Conservation (phyloP, 345 rosid species). For the Combretum micranthum region DNA sequence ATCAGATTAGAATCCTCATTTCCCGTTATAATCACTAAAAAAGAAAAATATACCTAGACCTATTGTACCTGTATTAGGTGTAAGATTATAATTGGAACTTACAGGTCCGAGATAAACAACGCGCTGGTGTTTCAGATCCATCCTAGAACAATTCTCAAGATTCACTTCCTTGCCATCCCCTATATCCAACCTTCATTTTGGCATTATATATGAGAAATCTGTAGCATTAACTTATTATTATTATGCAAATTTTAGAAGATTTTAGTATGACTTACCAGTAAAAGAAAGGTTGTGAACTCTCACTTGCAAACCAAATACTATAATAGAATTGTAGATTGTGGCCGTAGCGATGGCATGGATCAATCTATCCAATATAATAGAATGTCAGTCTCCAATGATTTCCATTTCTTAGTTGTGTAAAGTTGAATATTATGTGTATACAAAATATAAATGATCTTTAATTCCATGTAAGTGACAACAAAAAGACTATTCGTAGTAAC, state of each 20-base stretch:
- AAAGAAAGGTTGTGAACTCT: conserved; percentile 64
- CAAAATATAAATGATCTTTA: too few relatives aligned
- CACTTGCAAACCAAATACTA: conserved; percentile 51
- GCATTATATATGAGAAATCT: conserved; percentile 2
- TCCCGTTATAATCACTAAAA: too few relatives aligned
- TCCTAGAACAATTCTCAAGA: conserved; percentile 45
- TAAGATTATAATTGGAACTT: conserved; percentile 4
- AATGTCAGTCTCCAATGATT: too few relatives aligned
- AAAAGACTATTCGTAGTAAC: too few relatives aligned
- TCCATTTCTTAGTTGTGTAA: too few relatives aligned
- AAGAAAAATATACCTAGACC: too few relatives aligned
- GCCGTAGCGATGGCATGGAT: conserved; percentile 84
- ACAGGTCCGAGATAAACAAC: conserved; percentile 78
- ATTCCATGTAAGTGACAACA: too few relatives aligned
- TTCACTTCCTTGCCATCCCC: conserved; percentile 72
- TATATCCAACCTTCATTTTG: conserved; percentile 56
- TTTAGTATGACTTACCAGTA: conserved; percentile 40
- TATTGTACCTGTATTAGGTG: not conserved
- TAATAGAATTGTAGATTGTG: conserved; percentile 63
- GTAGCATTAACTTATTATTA: not conserved
- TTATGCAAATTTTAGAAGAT: too few relatives aligned
- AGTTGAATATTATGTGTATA: too few relatives aligned
- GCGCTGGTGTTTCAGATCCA: conserved; percentile 49
- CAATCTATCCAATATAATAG: conserved; percentile 35
- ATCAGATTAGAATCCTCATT: too few relatives aligned